Base-by-base conservation (phyloP, 495 filamentous ascomycete genomes). In the Friedmanniomyces endolithicus region DNA sequence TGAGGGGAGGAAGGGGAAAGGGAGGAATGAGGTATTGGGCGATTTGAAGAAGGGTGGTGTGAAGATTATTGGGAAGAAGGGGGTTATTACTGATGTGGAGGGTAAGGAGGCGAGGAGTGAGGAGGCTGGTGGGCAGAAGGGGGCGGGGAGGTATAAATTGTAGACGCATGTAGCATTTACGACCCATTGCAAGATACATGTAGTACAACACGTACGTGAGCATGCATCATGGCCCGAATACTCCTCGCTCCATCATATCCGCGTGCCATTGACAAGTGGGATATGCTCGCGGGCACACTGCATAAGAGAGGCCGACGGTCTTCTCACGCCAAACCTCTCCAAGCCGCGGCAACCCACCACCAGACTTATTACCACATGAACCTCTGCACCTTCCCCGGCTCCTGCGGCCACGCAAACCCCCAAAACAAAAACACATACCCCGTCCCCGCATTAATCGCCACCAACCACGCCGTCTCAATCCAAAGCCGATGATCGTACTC, bases 331-430 rank as follows among this genome's bases (percentile, higher is more conserved):
- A n/a, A n/a, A n/a, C n/a, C n/a, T n/a, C n/a, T n/a, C n/a, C n/a
- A n/a, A n/a, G n/a, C n/a, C n/a, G n/a, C n/a, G n/a, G n/a, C 27
- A 31, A 31, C 27, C 27, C 27, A 41, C 14, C 16, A 41, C 12
- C 14, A n/a, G n/a, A n/a, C n/a, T n/a, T n/a, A n/a, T 25, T 61
- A 95, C 90, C 90, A 97, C 85, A 97, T 87, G 63, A 97, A 97
- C 55, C 90, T 75, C 74, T 96, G 90, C 55, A 87, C 70, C 62
- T 74, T 82, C 27, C 88, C 88, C 27, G 75, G 79, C 66, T 95
- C 89, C 60, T 85, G 76, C 23, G 73, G 68, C 90, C 90, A 96
- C 59, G 79, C 76, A 65, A 94, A 97, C 1, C 82, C 84, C 65
- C 78, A 74, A 60, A 79, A 79, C 48, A 95, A 64, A 63, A 97